Evolutionary conservation across 2,329 filamentous ascomycete species (phyloP), one percentile per base, ranked within the genome.

Genomic region (Colletotrichum godetiae): DNA sequence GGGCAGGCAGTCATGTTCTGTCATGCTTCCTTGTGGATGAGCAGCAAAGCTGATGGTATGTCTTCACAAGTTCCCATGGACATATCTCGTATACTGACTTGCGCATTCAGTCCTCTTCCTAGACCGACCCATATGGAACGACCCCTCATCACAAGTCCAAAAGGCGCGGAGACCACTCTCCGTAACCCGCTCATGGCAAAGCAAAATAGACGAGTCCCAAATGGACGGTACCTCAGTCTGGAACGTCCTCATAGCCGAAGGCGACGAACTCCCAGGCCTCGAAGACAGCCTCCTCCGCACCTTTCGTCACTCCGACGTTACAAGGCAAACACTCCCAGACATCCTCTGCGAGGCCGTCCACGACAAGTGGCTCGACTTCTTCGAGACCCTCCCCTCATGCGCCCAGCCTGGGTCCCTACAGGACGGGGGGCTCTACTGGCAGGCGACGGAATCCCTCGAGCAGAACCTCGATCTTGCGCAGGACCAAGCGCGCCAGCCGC

Each of bases 351-450:
- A 78, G 24, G 60, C 75, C 7, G 77, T 76, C 1, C 77, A 79
- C 61, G 76, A 78, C 56, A 79, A 81, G 63, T 86, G 84, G 83
- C 74, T 78, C 7, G 80, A 81, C 3, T 79, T 85, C 31, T 74
- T 74, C 63, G 72, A 74, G 22, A 59, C 68, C 81, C 85, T 67
- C 29, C 71, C 66, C 4, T 56, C 72, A 1, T 56, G 53, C 31
- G 42, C 37, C 19, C 52, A 56, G 19, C 24, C 52, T 2, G 56
- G 58, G 5, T 63, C 62, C 6, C 6, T 57, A 13, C 72, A 75
- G 11, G 75, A 68, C 5, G 46, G 64, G 2, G 69, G 76, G 1
- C 65, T 83, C 7, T 80, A 78, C 72, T 81, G 78, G 79, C 77
- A 80, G 57, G 77, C 79, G 4, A 76, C 80, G 24, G 76, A 76